Evolutionary conservation across 495 filamentous ascomycete genomes (phyloP).

Genomic region (Usnea hakonensis): DNA sequence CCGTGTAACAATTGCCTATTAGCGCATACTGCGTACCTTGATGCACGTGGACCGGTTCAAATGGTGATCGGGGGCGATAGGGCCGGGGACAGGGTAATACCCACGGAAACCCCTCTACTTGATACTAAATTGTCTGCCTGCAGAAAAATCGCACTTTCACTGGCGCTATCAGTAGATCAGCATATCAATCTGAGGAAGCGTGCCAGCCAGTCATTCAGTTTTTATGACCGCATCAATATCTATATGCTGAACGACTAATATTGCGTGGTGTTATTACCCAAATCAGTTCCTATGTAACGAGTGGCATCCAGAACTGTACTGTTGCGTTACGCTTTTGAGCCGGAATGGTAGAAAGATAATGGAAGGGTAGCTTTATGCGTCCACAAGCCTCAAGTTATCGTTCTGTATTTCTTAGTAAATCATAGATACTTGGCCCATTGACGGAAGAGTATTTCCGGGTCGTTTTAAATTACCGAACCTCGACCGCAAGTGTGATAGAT

Average conservation of each 20-base stretch:
- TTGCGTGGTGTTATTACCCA: not conserved
- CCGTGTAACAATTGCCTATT: not conserved
- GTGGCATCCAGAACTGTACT: not conserved
- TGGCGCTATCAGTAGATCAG: not conserved
- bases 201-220: constrained; percentile 5
- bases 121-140: not conserved
- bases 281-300: not conserved
- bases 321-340: too few relatives aligned
- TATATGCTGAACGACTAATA: not conserved
- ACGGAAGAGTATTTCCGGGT: too few relatives aligned
- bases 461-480: too few relatives aligned
- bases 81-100: not conserved
- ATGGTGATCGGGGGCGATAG: not conserved
- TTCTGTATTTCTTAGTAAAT: too few relatives aligned
- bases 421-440: too few relatives aligned
- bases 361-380: too few relatives aligned
- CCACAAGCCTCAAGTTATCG: too few relatives aligned
- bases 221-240: not conserved
- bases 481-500: too few relatives aligned
- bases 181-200: constrained; percentile 1
- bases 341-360: too few relatives aligned
- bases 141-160: not conserved
- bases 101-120: not conserved
- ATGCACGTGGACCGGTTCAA: not conserved
- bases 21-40: not conserved